Conservation (phyloP, 2,329 filamentous ascomycete genomes). For the Seiridium cupressi region DNA sequence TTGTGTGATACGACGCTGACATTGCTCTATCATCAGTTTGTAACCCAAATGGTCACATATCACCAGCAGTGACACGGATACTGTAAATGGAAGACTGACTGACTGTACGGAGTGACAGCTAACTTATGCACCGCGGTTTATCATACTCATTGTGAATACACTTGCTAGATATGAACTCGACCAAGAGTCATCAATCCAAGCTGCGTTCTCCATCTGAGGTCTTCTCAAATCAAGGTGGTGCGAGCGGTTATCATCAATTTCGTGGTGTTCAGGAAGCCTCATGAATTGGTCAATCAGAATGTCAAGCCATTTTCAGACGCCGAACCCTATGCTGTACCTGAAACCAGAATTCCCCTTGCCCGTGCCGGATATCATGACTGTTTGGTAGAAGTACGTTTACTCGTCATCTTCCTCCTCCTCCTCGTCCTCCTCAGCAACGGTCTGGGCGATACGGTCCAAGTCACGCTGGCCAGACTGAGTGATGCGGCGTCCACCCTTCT, state of each 20-base stretch:
- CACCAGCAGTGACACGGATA: neutral
- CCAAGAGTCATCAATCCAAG: too few relatives aligned
- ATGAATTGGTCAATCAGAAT: constrained; percentile 9
- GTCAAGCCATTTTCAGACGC: constrained; percentile 29
- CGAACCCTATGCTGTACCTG: constrained; percentile 29
- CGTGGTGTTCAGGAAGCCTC: constrained; percentile 1
- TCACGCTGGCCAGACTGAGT: constrained; percentile 98
- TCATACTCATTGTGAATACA: too few relatives aligned
- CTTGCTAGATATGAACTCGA: too few relatives aligned
- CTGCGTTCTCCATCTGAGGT: too few relatives aligned
- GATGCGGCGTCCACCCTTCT: constrained; percentile 97
- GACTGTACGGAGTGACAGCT: too few relatives aligned
- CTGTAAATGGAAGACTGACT: neutral
- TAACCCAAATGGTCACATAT: neutral
- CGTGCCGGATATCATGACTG: constrained; percentile 7
- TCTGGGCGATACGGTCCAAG: constrained; percentile 92
- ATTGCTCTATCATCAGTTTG: neutral
- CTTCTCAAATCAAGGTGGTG: neutral
- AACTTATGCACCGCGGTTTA: too few relatives aligned
- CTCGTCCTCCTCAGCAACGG: constrained; percentile 71
- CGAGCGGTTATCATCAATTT: neutral
- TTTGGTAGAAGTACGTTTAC: constrained; percentile 40
- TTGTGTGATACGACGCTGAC: neutral
- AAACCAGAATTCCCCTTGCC: constrained; percentile 12
- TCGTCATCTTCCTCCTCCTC: constrained; percentile 62